Percentiles rank a stretch among this genome's conserved stretches.
Evolutionary conservation across 495 filamentous ascomycete species (phyloP).

Genomic region (Annulohypoxylon moriforme): DNA sequence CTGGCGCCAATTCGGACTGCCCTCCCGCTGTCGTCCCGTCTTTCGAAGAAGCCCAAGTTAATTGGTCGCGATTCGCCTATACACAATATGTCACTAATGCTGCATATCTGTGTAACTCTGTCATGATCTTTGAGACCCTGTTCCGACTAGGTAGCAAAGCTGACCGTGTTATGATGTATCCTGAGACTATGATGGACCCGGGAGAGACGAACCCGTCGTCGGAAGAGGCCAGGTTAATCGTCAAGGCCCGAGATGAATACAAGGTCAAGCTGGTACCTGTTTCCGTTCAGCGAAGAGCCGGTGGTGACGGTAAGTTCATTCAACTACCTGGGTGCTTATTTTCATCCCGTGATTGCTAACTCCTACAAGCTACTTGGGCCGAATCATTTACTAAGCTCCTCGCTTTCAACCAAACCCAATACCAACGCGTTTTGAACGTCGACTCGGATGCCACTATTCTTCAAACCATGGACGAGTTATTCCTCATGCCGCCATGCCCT

Average conservation of each 20-base stretch:
- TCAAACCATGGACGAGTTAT: constrained; percentile 76
- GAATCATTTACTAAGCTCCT: constrained; percentile 76
- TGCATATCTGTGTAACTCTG: constrained; percentile 77
- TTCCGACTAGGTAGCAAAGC: constrained; percentile 70
- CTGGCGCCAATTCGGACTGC: constrained; percentile 43
- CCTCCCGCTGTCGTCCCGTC: constrained; percentile 42
- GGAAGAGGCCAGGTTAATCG: constrained; percentile 66
- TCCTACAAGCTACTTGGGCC: constrained; percentile 64
- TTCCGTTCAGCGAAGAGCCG: constrained; percentile 62
- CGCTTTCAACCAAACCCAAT: constrained; percentile 76
- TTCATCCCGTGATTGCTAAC: constrained; percentile 20
- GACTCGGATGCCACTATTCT: constrained; percentile 76
- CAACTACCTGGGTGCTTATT: neutral
- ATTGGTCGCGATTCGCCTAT: constrained; percentile 76
- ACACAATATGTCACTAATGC: constrained; percentile 76
- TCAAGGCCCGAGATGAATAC: constrained; percentile 70
- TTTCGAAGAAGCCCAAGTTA: constrained; percentile 44
- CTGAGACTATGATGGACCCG: constrained; percentile 60
- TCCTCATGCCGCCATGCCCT: constrained; percentile 70
- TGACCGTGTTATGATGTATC: constrained; percentile 75
- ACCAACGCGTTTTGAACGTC: constrained; percentile 72
- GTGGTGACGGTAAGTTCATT: constrained; percentile 52
- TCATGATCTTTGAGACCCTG: constrained; percentile 79
- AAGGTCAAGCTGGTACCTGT: constrained; percentile 71
- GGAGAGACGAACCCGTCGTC: constrained; percentile 51